Conservation (phyloP, 164 flowering plant genomes). For the Piper betle region DNA sequence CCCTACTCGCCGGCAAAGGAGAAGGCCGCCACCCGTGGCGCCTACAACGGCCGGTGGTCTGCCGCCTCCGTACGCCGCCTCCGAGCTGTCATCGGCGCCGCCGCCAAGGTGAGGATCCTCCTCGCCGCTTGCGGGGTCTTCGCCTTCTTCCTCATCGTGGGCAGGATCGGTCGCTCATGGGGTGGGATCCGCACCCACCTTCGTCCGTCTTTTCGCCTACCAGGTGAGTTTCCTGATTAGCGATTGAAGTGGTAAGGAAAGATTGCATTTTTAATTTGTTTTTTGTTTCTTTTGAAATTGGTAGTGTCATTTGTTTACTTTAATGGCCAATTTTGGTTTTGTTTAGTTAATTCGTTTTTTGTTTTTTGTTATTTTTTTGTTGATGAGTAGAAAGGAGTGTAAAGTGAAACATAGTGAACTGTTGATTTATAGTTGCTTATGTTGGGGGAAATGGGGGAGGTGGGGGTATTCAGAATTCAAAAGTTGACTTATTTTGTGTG, state of each 20-base stretch:
- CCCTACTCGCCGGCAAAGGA: constrained; percentile 43
- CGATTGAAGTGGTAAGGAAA: not conserved
- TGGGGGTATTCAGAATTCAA: too few species aligned
- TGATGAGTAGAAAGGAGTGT: too few species aligned
- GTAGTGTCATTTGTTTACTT: not conserved
- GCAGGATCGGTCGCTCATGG: constrained; percentile 21
- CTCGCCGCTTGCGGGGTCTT: constrained; percentile 11
- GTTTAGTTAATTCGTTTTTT: too few species aligned
- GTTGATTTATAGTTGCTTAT: too few species aligned
- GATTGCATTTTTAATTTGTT: not conserved
- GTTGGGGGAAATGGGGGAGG: too few species aligned
- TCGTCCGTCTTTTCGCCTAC: constrained; percentile 20
- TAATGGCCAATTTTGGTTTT: not conserved
- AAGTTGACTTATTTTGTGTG: too few species aligned
- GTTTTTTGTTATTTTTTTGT: too few species aligned
- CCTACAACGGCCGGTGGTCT: constrained; percentile 20
- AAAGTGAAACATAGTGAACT: too few species aligned
- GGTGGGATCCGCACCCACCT: constrained; percentile 24
- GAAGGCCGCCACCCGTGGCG: constrained; percentile 32
- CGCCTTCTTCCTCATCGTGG: constrained; percentile 9
- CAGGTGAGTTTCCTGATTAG: constrained; percentile 11
- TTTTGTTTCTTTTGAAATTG: not conserved
- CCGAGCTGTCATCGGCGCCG: constrained; percentile 8
- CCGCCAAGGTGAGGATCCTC: constrained; percentile 15
- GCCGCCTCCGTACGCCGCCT: constrained; percentile 19